Evolutionary conservation across 306 rosid species (phyloP).

Genomic region (Prunus mira): DNA sequence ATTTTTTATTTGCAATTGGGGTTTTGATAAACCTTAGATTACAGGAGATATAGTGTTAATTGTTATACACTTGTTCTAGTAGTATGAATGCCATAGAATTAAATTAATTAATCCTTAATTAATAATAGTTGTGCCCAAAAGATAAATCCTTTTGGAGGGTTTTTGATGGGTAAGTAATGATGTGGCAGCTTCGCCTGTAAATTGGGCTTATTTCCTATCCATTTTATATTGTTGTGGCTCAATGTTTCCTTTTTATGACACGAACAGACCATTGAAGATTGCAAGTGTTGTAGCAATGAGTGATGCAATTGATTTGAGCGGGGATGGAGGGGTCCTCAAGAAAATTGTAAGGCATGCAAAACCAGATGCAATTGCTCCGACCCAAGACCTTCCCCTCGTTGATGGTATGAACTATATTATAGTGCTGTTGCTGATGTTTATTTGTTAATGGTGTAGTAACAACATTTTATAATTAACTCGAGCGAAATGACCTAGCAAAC

Average conservation of each 20-base stretch:
- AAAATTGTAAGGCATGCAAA: conserved; percentile 69
- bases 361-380: conserved; percentile 66
- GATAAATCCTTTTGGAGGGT: not conserved
- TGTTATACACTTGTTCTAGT: no score
- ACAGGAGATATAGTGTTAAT: not conserved
- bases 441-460: not conserved
- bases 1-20: not conserved
- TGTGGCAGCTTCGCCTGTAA: not conserved
- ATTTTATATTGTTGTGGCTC: not conserved
- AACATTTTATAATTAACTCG: not conserved
- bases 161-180: not conserved
- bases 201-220: not conserved
- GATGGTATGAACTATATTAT: conserved; percentile 52
- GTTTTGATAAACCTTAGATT: not conserved
- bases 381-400: conserved; percentile 86
- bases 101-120: not conserved
- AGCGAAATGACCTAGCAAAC: not conserved
- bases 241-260: not conserved
- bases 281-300: conserved; percentile 49
- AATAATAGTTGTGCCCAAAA: not conserved
- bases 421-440: not conserved
- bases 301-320: conserved; percentile 74
- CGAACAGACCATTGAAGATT: conserved; percentile 29
- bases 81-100: no score
- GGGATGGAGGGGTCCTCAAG: conserved; percentile 92